Percentiles rank a stretch among this genome's conserved stretches.
Evolutionary conservation across 75 land plant genomes (phyloP).

Genomic region (Picea sitchensis): DNA sequence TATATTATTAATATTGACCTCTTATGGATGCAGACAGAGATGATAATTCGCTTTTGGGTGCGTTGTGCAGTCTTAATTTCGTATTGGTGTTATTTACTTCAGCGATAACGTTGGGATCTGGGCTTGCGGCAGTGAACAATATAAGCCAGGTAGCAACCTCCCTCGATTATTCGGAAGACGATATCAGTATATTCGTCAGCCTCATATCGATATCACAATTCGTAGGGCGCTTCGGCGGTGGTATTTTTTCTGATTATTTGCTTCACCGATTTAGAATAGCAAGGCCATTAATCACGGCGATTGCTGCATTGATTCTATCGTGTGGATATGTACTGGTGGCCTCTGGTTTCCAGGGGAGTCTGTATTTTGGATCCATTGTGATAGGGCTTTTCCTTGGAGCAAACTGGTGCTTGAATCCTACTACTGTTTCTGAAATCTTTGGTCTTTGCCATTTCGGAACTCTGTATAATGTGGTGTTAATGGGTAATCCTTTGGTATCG

Average conservation of each 20-base stretch:
- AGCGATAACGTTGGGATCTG: not conserved
- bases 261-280: constrained; percentile 10
- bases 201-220: constrained; percentile 31
- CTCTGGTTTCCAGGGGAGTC: not conserved
- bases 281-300: constrained; percentile 15
- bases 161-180: constrained; percentile 12
- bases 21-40: not conserved
- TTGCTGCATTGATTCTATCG: constrained; percentile 1
- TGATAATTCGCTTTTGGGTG: constrained; percentile 11
- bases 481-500: constrained; percentile 34
- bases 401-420: constrained; percentile 23
- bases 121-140: not conserved
- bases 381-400: constrained; percentile 29
- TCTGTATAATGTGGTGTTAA: constrained; percentile 21
- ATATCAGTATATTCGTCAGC: constrained; percentile 21
- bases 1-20: not conserved
- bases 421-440: constrained; percentile 33
- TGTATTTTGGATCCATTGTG: constrained; percentile 22
- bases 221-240: constrained; percentile 24
- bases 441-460: constrained; percentile 30
- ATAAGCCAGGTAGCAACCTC: not conserved
- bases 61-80: not conserved
- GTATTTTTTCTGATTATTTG: constrained; percentile 13
- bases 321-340: constrained; percentile 17
- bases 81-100: not conserved